A percentile compares a stretch with the other conserved stretches of the same genome.
Evolutionary conservation across 2,329 filamentous ascomycete genomes (phyloP).

Genomic region (Lachnellula willkommii): DNA sequence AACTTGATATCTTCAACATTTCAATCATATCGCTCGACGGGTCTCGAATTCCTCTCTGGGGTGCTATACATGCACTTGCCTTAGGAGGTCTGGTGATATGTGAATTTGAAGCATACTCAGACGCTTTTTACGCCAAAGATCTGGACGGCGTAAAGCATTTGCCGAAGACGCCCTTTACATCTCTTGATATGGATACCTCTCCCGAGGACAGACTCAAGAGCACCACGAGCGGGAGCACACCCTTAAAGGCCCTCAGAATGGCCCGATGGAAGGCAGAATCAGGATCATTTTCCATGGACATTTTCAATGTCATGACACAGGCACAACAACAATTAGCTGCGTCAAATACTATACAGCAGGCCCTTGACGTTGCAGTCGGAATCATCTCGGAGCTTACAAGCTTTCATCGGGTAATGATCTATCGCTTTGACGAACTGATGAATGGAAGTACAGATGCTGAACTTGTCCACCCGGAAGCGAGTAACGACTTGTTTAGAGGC

Average conservation of each 20-base stretch:
- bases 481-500: slow-evolving; percentile 21
- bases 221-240: slow-evolving; percentile 15
- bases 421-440: slow-evolving; percentile 23
- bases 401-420: slow-evolving; percentile 27
- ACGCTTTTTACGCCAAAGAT: slow-evolving; percentile 17
- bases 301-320: slow-evolving; percentile 23
- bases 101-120: slow-evolving; percentile 22
- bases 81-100: slow-evolving; percentile 19
- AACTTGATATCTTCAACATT: slow-evolving; percentile 18
- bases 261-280: slow-evolving; percentile 10
- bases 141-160: slow-evolving; percentile 5
- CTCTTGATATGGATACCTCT: slow-evolving; percentile 9
- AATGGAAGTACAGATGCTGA: slow-evolving; percentile 27
- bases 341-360: slow-evolving; percentile 11
- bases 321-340: slow-evolving; percentile 18
- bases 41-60: slow-evolving; percentile 18
- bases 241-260: slow-evolving; percentile 18
- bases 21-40: slow-evolving; percentile 8
- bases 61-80: slow-evolving; percentile 18
- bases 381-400: slow-evolving; percentile 23
- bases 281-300: slow-evolving; percentile 18
- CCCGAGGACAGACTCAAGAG: slow-evolving; percentile 19
- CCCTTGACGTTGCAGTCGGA: slow-evolving; percentile 22
- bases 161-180: slow-evolving; percentile 8
- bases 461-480: slow-evolving; percentile 21